Evolutionary conservation across 208 protist genomes (phyloP), one percentile per base, ranked within the genome.

Genomic region (Chromosphaera perkinsii): DNA sequence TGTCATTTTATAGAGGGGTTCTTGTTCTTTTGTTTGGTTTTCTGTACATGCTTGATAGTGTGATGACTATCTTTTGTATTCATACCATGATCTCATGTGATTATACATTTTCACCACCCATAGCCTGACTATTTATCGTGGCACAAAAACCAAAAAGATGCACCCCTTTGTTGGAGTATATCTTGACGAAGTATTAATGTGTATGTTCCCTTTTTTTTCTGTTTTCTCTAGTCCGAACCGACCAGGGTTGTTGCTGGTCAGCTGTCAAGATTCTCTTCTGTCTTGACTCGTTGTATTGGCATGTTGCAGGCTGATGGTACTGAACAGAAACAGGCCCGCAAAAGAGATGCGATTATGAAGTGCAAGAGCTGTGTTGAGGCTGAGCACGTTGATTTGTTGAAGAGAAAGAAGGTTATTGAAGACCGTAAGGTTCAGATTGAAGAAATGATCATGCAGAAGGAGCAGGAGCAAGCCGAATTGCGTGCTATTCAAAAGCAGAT

Each of bases 151-250:
- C n/a, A n/a, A n/a, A n/a, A n/a, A n/a, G n/a, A n/a, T n/a, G n/a
- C n/a, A n/a, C n/a, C n/a, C n/a, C n/a, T n/a, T n/a, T n/a, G n/a
- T n/a, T n/a, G n/a, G n/a, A n/a, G n/a, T n/a, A n/a, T n/a, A n/a
- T n/a, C n/a, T n/a, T n/a, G n/a, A n/a, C n/a, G n/a, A n/a, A n/a
- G n/a, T n/a, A n/a, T n/a, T n/a, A n/a, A n/a, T n/a, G n/a, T n/a
- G n/a, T n/a, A n/a, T n/a, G 57, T 31, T 27, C 37, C 57, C 10
- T 31, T 51, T 63, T 20, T 63, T 31, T 63, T 63, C 37, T 63
- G 49, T 27, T 35, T 10, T 51, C n/a, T 9, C 5, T 31, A 63
- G 26, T 51, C 57, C 10, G 57, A 10, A 22, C n/a, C 52, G 12
- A 39, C 42, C 42, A 20, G 14, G 42, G 42, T 47, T 12, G 20